Evolutionary conservation across 805 yeast genomes (phyloP).

Genomic region (Spathaspora passalidarum): DNA sequence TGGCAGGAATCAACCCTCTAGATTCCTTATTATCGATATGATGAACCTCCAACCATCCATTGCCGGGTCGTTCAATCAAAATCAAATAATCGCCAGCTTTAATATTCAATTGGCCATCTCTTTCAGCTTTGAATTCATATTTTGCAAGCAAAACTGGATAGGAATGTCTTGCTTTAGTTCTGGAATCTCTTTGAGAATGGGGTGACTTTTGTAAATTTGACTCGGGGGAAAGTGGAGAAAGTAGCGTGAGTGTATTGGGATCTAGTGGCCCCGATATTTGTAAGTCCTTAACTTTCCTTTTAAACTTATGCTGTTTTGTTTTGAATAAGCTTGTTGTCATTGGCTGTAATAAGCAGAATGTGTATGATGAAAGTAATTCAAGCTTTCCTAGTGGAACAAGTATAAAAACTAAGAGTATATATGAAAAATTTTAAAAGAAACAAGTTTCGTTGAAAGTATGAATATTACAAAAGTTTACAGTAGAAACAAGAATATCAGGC

Average conservation of each 20-base stretch:
- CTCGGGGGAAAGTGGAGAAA: constrained; percentile 1
- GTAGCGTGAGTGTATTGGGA: neutral
- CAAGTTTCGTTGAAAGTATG: neutral
- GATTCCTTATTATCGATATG: constrained; percentile 18
- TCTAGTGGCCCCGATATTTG: constrained; percentile 24
- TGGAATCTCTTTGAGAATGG: constrained; percentile 1
- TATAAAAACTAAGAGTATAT: too few relatives aligned
- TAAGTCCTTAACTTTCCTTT: constrained; percentile 23
- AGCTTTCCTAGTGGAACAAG: too few relatives aligned
- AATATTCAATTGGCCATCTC: constrained; percentile 24
- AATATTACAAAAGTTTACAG: too few relatives aligned
- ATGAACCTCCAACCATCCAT: constrained; percentile 40
- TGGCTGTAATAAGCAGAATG: neutral
- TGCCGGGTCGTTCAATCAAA: constrained; percentile 32
- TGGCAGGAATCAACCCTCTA: constrained; percentile 36
- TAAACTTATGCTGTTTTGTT: constrained; percentile 21
- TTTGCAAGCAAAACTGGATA: constrained; percentile 27
- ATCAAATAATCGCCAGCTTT: constrained; percentile 26
- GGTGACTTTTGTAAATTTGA: constrained; percentile 1
- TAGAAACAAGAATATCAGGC: too few relatives aligned
- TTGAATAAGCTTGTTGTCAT: constrained; percentile 23
- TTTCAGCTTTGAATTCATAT: constrained; percentile 30
- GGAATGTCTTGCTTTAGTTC: constrained; percentile 4
- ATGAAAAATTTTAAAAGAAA: too few relatives aligned
- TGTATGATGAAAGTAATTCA: too few relatives aligned